Base-by-base conservation (phyloP, 2,329 filamentous ascomycete species). In the Aspergillus japonicus region DNA sequence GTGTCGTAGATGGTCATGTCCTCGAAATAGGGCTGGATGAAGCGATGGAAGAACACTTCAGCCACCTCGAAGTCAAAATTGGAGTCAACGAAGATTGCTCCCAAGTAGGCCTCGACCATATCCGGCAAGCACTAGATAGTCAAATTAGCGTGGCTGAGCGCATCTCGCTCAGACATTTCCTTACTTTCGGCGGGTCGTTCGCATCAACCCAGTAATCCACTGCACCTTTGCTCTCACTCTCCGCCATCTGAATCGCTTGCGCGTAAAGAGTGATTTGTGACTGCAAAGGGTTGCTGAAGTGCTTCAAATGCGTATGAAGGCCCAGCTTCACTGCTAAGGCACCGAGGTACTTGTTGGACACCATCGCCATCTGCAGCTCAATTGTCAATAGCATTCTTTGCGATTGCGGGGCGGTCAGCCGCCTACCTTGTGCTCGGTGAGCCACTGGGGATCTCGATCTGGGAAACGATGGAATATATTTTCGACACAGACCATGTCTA, bases 291-390 rank as follows among this genome's bases (percentile, higher is more conserved):
- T 59, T 71, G 58, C 73, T 79, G 62, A 75, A 75, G 64, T 73
- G 77, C 68, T 82, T 83, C 16, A 98, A 77, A 71, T 94, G 88
- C 52, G 81, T 85, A 71, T 97, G 87, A 57, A 98, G 89, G 0
- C 85, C 88, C 0, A 98, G 83, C 51, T 86, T 83, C 3, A 96
- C 91, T 60, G 89, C 89, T 3, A 98, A 80, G 19, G 88, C 91
- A 1, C 90, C 92, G 1, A 97, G 83, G 71, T 98, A 99, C 62
- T 93, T 92, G 78, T 99, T 99, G 56, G 91, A 95, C 0, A 95
- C 93, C 91, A 99, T 97, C n/a, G 93, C 92, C 88, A 96, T 97
- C 78, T 81, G 61, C 39, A 50, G 21, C 47, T n/a, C 35, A 54
- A 7, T 29, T 26, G 23, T 69, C 50, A 71, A 58, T 26, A 47